phyloP scores from a whole-genome alignment of 2,329 filamentous ascomycete genomes.

The Emericellopsis atlantica region DNA sequence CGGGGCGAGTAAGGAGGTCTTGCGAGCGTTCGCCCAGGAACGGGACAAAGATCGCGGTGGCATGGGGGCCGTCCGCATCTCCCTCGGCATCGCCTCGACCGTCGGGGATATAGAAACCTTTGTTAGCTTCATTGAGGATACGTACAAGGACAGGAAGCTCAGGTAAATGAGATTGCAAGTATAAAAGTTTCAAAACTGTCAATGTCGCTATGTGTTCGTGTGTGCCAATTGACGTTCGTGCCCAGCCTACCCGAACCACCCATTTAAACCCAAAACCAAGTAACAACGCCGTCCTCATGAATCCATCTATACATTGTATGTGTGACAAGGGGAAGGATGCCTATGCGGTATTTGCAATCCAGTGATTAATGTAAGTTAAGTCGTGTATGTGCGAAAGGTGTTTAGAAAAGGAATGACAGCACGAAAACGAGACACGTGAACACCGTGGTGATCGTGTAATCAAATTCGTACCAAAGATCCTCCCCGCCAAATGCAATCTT shows the following conservation, averaged over 20 bases:
- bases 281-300: no score
- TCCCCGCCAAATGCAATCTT: constrained; percentile 40
- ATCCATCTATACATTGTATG: no score
- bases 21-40: constrained; percentile 8
- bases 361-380: no score
- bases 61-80: constrained; percentile 22
- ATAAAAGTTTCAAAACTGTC: no score
- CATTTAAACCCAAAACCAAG: no score
- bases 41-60: constrained; percentile 8
- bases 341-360: no score
- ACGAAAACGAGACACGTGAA: constrained; percentile 38
- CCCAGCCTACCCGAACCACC: no score
- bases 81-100: constrained; percentile 23
- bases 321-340: no score
- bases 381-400: background rate
- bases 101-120: constrained; percentile 20
- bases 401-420: constrained; percentile 18
- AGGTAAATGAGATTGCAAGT: no score
- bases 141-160: constrained; percentile 16
- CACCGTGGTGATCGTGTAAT: constrained; percentile 35
- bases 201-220: no score
- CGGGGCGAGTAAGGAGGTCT: constrained; percentile 9
- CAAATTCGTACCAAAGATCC: constrained; percentile 42
- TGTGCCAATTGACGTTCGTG: no score
- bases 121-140: constrained; percentile 16